Conservation (phyloP, 345 rosid species). For the Mallotus nudiflorus region DNA sequence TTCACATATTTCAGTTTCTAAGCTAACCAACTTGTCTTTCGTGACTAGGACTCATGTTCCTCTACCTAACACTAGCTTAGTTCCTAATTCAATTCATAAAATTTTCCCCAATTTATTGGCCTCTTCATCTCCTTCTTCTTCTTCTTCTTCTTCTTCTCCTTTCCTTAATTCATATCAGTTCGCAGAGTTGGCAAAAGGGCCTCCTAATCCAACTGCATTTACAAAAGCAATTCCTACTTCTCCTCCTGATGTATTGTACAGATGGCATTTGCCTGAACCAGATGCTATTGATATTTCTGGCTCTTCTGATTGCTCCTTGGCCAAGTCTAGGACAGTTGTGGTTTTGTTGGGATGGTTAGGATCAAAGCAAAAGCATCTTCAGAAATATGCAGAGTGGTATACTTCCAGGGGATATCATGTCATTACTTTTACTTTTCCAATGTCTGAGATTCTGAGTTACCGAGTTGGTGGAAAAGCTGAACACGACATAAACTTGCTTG, state of each 20-base stretch:
- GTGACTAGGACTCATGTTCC: constrained; percentile 52
- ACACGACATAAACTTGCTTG: constrained; percentile 69
- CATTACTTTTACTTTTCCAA: constrained; percentile 90
- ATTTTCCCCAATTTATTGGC: constrained; percentile 23
- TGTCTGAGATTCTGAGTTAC: constrained; percentile 80
- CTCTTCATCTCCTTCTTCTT: constrained; percentile 42
- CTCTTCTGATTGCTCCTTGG: constrained; percentile 48
- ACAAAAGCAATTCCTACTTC: constrained; percentile 32
- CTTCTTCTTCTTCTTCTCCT: constrained; percentile 44
- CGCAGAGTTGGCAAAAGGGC: constrained; percentile 69
- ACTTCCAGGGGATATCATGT: constrained; percentile 86
- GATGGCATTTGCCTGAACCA: constrained; percentile 88
- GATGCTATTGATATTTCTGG: constrained; percentile 57
- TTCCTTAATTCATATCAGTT: constrained; percentile 60
- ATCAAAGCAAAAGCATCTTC: constrained; percentile 91
- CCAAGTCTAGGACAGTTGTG: constrained; percentile 82
- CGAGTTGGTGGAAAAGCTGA: constrained; percentile 95
- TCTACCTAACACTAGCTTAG: constrained; percentile 51
- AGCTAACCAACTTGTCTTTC: constrained; percentile 64
- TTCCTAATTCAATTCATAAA: constrained; percentile 32
- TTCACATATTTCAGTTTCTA: constrained; percentile 54
- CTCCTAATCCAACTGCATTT: constrained; percentile 48
- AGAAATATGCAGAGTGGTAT: constrained; percentile 96
- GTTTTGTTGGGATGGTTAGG: constrained; percentile 98
- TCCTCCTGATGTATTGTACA: constrained; percentile 62